Evolutionary conservation across 2,329 filamentous ascomycete species (phyloP), one percentile per base, ranked within the genome.

Genomic region (Claviceps sp.): DNA sequence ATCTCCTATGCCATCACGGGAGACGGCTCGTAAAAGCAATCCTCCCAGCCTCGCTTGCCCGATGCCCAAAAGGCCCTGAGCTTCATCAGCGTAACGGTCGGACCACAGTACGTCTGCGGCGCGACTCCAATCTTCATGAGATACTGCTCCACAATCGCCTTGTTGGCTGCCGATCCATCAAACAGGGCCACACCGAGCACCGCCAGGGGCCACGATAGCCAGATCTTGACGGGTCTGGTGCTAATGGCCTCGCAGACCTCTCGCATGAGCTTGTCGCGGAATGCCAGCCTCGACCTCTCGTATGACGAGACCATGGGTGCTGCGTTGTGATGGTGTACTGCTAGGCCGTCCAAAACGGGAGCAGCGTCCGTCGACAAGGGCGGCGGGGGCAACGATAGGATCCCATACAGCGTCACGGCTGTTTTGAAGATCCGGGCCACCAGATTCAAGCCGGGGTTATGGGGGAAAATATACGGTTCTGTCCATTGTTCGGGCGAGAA

Each of bases 41-140:
- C 37, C 38, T 52, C 51, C 51, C 51, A 52, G 2, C 47, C 18
- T 34, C 38, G 36, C 41, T 52, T 52, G 0, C 51, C 51, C 30
- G 51, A 52, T 13, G 30, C 41, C 51, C 51, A 52, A 40, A 52
- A 52, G 38, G 47, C 34, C 40, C 16, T 49, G 11, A 52, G 36
- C 47, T 49, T 52, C 8, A 40, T n/a, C 9, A 52, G 14, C 4
- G 18, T 45, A 11, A 16, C 34, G 16, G 51, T 52, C 8, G 51
- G 41, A 5, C 47, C 47, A 40, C 47, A 49, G 26, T 52, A 52
- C 4, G 47, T 30, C 11, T 52, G 51, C 20, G 51, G 51, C 7
- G 41, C 34, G 8, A 47, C 2, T 7, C 41, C 20, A 9, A 52
- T 46, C 36, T 44, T 49, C 40, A 34, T 13, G 20, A 49, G 40